A percentile compares a stretch with the other conserved stretches of the same genome.
Evolutionary conservation across 1,284 basidiomycete genomes (phyloP).

Genomic region (Cerioporus squamosus): DNA sequence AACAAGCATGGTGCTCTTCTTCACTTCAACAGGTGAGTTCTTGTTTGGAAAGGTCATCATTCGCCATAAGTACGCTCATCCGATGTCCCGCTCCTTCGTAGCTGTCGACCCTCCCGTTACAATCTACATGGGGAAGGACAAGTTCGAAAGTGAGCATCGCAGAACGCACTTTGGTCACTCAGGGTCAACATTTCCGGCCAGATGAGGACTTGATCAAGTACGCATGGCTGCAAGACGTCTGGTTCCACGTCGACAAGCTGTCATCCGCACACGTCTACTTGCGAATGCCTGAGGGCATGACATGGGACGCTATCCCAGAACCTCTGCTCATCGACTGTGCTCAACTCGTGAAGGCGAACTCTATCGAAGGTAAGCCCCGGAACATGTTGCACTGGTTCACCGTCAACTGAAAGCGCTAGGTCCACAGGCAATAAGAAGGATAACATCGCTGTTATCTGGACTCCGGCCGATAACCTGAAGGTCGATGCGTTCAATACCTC

Average conservation of each 20-base stretch:
- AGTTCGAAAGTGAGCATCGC: constrained; percentile 83
- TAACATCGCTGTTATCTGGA: constrained; percentile 93
- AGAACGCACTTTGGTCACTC: background rate
- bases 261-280: constrained; percentile 96
- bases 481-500: constrained; percentile 42
- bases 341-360: constrained; percentile 97
- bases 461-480: constrained; percentile 89
- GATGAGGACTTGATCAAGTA: constrained; percentile 96
- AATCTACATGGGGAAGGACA: constrained; percentile 96
- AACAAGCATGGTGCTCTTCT: constrained; percentile 23
- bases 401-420: constrained; percentile 7
- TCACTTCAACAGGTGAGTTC: constrained; percentile 18
- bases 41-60: background rate
- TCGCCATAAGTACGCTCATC: background rate
- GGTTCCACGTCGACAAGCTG: constrained; percentile 90
- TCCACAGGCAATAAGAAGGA: constrained; percentile 92
- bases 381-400: background rate
- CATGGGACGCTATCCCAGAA: constrained; percentile 89
- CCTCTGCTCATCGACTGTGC: constrained; percentile 84
- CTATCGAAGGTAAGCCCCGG: constrained; percentile 80
- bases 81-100: constrained; percentile 26
- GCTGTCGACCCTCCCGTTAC: constrained; percentile 67
- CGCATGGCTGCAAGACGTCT: constrained; percentile 82
- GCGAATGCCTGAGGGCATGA: constrained; percentile 78
- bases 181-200: constrained; percentile 34